A percentile compares a stretch with the other conserved stretches of the same genome.
These are phyloP conservation scores for Iberis pinnata DNA, from an alignment of 345 rosid genomes.

Conservation along the genomic window DNA sequence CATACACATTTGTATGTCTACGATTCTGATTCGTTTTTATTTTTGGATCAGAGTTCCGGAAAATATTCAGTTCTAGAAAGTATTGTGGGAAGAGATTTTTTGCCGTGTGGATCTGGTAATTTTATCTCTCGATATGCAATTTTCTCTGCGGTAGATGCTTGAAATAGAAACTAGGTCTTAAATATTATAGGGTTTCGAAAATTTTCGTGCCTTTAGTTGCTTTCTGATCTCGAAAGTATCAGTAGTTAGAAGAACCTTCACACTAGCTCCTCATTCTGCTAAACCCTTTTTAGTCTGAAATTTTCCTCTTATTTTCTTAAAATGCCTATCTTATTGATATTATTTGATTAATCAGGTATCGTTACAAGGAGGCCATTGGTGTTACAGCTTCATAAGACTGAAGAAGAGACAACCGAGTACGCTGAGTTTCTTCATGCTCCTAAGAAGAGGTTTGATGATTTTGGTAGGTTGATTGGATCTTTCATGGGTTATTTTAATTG, in stretches of 20 bases:
- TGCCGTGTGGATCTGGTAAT: constrained; percentile 99
- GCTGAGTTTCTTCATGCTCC: constrained; percentile 99
- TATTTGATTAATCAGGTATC: constrained; percentile 48
- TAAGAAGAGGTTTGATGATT: constrained; percentile 66
- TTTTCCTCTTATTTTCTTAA: constrained; percentile 1
- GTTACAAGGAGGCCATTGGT: constrained; percentile 97
- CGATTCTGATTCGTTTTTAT: constrained; percentile 8
- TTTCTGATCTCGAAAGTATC: no score
- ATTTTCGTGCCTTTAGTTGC: background rate
- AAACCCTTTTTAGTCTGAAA: background rate
- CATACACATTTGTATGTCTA: background rate
- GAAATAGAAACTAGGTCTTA: background rate
- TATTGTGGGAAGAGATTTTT: constrained; percentile 91
- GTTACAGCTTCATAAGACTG: constrained; percentile 89
- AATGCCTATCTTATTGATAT: background rate
- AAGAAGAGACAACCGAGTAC: constrained; percentile 61
- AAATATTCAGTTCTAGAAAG: constrained; percentile 96
- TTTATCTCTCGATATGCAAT: constrained; percentile 9
- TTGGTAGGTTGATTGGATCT: constrained; percentile 45
- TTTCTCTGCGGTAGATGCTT: constrained; percentile 14
- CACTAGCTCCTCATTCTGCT: background rate
- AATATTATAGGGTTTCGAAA: background rate
- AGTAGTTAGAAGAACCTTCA: background rate
- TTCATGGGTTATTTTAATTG: background rate
- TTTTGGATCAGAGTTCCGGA: constrained; percentile 68